Base-by-base conservation (phyloP, 148 eudicot species). In the Rhododendron henanense region DNA sequence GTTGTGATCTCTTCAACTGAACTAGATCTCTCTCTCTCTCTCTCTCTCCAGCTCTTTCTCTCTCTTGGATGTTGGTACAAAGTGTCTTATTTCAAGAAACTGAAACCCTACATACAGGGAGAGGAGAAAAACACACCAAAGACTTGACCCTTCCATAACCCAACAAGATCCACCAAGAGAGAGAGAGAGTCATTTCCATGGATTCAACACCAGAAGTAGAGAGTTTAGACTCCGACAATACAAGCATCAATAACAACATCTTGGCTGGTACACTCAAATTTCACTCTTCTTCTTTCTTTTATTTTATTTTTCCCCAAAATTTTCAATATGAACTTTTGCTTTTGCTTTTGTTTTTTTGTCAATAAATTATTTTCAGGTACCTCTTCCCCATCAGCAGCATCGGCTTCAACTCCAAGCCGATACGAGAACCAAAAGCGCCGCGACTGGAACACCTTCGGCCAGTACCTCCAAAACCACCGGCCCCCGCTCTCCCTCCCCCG, bases 401-500 rank as follows among this genome's bases (percentile, higher is more conserved):
- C 80, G 14, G 75, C 75, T 28, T 69, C 33, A 33, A 41, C 91
- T 0, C 86, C 87, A 1, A 89, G 90, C 69, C 87, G 94, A 0
- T 92, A 92, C 85, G 93, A 92, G 86, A 92, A 90, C 87, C 94
- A 92, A 53, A 92, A 92, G 82, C 69, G 94, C 5, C 59, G 93
- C 0, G 94, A 92, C 74, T 92, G 94, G 94, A 90, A 91, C 90
- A 92, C 94, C 6, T 92, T 92, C 85, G 85, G 91, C 1, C 94
- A 92, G 10, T 92, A 92, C 91, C 85, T 92, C 0, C 81, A 76
- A 25, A 92, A 92, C 90, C 94, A 92, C 88, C 81, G 91, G 47
- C 94, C 93, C 0, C 94, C 94, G 0, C 90, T 92, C 23, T 21
- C 86, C 1, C 90, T 92, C 18, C 61, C 87, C 73, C 86, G 91